Evolutionary conservation across 495 filamentous ascomycete genomes (phyloP).

Genomic region (Penicillium atrosanguineum): DNA sequence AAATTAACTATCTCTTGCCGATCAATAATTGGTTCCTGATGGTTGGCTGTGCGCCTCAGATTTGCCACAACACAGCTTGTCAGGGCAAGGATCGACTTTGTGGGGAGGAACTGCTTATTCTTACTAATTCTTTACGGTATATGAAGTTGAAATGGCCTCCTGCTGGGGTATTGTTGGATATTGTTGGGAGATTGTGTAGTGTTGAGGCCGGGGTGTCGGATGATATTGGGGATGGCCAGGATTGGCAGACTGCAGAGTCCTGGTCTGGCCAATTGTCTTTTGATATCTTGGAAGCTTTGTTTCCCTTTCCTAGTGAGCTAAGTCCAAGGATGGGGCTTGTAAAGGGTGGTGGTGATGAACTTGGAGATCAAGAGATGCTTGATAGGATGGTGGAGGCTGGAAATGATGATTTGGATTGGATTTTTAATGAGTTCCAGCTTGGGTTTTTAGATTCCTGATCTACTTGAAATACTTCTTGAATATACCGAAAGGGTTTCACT

Average conservation of each 20-base stretch:
- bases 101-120: slow-evolving; percentile 2
- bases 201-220: not conserved
- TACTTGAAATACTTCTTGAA: not conserved
- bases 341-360: not conserved
- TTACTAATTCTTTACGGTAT: not conserved
- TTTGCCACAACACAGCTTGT: slow-evolving; percentile 4
- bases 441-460: not conserved
- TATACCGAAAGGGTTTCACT: not conserved
- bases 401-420: slow-evolving; percentile 11
- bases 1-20: slow-evolving; percentile 10
- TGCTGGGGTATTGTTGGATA: slow-evolving; percentile 3
- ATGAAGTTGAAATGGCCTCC: slow-evolving; percentile 7
- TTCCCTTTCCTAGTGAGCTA: slow-evolving; percentile 1
- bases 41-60: slow-evolving; percentile 11
- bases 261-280: not conserved
- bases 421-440: slow-evolving; percentile 10
- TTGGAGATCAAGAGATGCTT: not conserved
- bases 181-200: slow-evolving; percentile 2
- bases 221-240: not conserved
- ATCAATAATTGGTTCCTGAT: slow-evolving; percentile 13
- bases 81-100: slow-evolving; percentile 4
- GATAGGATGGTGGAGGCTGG: slow-evolving; percentile 2
- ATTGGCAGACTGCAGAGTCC: not conserved
- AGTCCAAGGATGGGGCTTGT: slow-evolving; percentile 3
- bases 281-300: not conserved